Evolutionary conservation across 2,329 filamentous ascomycete species (phyloP).

Genomic region (Podosphaera aphanis): DNA sequence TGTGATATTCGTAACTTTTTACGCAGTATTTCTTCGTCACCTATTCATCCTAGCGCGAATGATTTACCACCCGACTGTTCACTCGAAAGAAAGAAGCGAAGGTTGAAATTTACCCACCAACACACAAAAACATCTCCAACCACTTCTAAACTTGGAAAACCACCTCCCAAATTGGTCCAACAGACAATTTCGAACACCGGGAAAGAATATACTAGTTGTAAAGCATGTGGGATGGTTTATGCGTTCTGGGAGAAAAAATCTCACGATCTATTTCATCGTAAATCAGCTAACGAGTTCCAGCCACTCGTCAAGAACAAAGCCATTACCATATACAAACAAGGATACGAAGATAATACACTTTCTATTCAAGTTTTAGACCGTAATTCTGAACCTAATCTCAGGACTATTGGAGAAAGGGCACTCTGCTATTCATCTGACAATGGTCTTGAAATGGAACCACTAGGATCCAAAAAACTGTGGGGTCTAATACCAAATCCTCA

Average conservation of each 20-base stretch:
- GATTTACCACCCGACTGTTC: neutral
- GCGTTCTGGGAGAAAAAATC: neutral
- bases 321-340: neutral
- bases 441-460: constrained; percentile 1
- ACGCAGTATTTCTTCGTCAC: constrained; percentile 3
- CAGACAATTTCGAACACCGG: neutral
- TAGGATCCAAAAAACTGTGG: constrained; percentile 2
- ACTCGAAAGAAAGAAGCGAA: neutral
- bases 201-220: neutral
- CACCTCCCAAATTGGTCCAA: neutral
- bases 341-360: neutral
- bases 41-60: neutral
- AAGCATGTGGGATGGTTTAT: neutral
- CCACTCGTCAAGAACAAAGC: neutral
- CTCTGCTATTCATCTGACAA: neutral
- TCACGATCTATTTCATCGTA: neutral
- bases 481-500: constrained; percentile 3
- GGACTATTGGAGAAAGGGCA: neutral
- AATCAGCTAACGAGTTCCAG: neutral
- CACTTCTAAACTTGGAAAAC: neutral
- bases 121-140: neutral
- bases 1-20: constrained; percentile 2
- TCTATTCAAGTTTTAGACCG: neutral
- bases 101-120: neutral
- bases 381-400: neutral